phyloP scores from a whole-genome alignment of 2,329 filamentous ascomycete species.

The Scolecobasidium constrictum region DNA sequence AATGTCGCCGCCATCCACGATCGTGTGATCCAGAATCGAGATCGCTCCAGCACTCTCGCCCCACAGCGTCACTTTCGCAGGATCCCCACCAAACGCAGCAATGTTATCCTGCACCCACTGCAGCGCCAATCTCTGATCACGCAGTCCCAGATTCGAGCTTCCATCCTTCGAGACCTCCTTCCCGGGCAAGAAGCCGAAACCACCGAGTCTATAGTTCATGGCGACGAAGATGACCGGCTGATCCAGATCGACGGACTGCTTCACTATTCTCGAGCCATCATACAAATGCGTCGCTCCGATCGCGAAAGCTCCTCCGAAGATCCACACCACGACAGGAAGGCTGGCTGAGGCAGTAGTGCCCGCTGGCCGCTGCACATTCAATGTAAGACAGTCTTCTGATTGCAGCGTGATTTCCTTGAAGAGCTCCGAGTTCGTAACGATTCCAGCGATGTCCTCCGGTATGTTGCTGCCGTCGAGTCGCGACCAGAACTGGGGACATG shows the following conservation, averaged over 20 bases:
- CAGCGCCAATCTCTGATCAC: constrained; percentile 62
- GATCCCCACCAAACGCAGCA: constrained; percentile 64
- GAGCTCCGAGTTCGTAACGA: constrained; percentile 27
- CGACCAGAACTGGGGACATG: constrained; percentile 64
- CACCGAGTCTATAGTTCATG: constrained; percentile 67
- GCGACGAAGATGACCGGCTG: constrained; percentile 65
- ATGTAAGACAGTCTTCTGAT: constrained; percentile 32
- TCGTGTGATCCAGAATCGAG: constrained; percentile 67
- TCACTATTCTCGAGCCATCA: constrained; percentile 30
- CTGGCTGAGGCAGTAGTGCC: constrained; percentile 25
- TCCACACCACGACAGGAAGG: constrained; percentile 38
- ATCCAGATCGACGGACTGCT: constrained; percentile 46
- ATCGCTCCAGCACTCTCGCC: constrained; percentile 51
- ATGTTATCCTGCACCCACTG: constrained; percentile 74
- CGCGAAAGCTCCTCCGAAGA: constrained; percentile 36
- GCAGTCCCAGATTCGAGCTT: constrained; percentile 57
- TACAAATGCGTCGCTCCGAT: constrained; percentile 32
- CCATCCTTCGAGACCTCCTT: constrained; percentile 57
- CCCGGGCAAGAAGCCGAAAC: constrained; percentile 64
- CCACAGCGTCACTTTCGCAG: constrained; percentile 66
- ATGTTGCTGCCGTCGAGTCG: constrained; percentile 32
- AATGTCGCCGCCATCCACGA: constrained; percentile 60
- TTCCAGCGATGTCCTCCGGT: constrained; percentile 25
- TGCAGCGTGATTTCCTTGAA: constrained; percentile 25
- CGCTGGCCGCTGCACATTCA: constrained; percentile 31